phyloP scores from a whole-genome alignment of 1,284 basidiomycete species.

The Jaminaea rosea region DNA sequence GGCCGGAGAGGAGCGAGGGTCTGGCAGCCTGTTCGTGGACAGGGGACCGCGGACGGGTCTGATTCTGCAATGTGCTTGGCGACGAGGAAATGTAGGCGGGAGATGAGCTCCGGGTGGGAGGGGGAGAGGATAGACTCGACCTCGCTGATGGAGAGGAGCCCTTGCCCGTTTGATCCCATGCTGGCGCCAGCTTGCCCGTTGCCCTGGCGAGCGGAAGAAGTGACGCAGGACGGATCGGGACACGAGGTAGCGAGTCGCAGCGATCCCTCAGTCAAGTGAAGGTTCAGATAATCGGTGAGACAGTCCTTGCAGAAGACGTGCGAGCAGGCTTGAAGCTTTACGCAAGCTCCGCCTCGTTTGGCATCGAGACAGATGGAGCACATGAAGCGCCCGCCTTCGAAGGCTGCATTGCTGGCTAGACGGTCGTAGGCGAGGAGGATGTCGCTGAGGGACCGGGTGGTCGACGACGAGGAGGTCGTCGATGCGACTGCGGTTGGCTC shows the following conservation, averaged over 20 bases:
- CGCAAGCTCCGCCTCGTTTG: conserved; percentile 5
- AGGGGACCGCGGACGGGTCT: conserved; percentile 11
- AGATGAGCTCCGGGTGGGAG: neutral
- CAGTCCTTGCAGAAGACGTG: conserved; percentile 15
- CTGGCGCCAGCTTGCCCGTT: neutral
- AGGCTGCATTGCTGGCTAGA: conserved; percentile 2
- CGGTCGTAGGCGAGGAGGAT: conserved; percentile 5
- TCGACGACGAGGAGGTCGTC: neutral
- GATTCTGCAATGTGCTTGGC: conserved; percentile 8
- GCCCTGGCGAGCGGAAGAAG: neutral
- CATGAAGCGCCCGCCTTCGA: conserved; percentile 8
- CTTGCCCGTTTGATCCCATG: neutral
- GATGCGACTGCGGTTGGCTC: neutral
- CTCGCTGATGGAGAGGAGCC: conserved; percentile 4
- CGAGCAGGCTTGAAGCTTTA: conserved; percentile 3
- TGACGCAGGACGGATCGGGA: conserved; percentile 13
- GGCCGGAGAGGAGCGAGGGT: conserved; percentile 1
- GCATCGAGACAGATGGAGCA: conserved; percentile 15
- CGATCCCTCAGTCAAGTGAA: conserved; percentile 10
- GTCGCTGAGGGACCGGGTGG: neutral
- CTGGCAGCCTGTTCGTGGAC: conserved; percentile 10
- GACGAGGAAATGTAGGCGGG: conserved; percentile 1
- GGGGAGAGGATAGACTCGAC: conserved; percentile 1
- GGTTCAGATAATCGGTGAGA: conserved; percentile 8
- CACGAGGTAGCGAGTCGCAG: conserved; percentile 6